Evolutionary conservation across 495 filamentous ascomycete species (phyloP), one percentile per base, ranked within the genome.

Genomic region (Cercophora samala): DNA sequence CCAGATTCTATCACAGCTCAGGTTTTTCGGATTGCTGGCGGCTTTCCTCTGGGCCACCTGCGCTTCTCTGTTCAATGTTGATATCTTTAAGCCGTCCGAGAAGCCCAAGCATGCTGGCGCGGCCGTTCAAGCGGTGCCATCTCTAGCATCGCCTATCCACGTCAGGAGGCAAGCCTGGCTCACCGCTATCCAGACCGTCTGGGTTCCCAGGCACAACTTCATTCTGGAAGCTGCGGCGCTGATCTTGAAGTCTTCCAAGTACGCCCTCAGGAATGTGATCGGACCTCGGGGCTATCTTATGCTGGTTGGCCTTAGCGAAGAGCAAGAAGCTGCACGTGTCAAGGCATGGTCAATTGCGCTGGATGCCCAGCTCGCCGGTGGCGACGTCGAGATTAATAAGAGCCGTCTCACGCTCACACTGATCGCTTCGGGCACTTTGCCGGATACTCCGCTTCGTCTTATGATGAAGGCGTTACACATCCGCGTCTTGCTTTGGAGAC

Each of bases 281-380:
- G 93, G 93, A 32, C 86, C 87, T 76, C 81, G 87, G 4, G 79
- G 88, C 2, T 98, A 93, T 75, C 87, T 92, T 56, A 83, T 87
- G 72, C 77, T 93, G 21, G 92, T 91, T 4, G 91, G 93, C 1
- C 85, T 90, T 42, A 95, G 89, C 15, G 88, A 91, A 70, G 93
- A 97, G 61, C 87, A 96, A 70, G 94, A 97, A 77, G 86, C 83
- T 54, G 93, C 92, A 15, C 86, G 94, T 26, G 85, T 96, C 68
- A 97, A 96, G 79, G 93, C 93, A 0, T 98, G 94, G 94, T 86
- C 90, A 55, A 97, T 97, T 72, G 94, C 94, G 37, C 85, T 97
- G 60, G 94, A 98, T 78, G 93, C 94, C 64, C 94, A 97, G 73
- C 86, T 98, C 8, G 90, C 92, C n/a, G 94, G 94, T 42, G 94